phyloP scores from a whole-genome alignment of 2,329 filamentous ascomycete genomes.

The Emmonsia crescens region DNA sequence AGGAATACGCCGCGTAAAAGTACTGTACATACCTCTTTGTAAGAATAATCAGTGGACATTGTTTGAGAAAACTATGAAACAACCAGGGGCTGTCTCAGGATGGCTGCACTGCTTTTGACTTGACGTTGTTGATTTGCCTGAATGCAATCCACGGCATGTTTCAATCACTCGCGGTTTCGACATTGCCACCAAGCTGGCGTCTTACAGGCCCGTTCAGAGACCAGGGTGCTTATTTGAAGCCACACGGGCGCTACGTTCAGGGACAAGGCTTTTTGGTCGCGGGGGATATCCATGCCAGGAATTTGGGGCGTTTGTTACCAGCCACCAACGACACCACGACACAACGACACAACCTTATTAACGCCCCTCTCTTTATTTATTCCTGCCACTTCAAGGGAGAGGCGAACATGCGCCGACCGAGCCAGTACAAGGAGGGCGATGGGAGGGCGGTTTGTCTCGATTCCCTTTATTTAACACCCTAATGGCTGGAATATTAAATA shows the following conservation, averaged over 20 bases:
- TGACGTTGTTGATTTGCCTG: background rate
- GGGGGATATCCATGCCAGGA: background rate
- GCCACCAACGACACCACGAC: background rate
- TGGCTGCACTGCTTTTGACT: background rate
- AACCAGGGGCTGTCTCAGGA: background rate
- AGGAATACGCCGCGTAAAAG: background rate
- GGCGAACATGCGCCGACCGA: background rate
- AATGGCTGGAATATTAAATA: background rate
- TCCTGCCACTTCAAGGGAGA: background rate
- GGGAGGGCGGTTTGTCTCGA: background rate
- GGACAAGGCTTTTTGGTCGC: background rate
- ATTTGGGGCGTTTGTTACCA: background rate
- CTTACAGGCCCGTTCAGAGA: too few species aligned
- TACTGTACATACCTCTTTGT: too few species aligned
- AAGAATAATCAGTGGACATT: background rate
- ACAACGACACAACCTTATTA: too few species aligned
- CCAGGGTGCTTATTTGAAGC: background rate
- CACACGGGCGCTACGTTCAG: background rate
- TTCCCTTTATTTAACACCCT: background rate
- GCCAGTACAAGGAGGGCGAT: background rate
- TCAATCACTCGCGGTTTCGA: background rate
- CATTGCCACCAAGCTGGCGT: background rate
- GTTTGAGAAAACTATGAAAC: background rate
- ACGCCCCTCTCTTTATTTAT: background rate
- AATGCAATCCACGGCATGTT: background rate